These are phyloP conservation scores for Penicillium hesseltinei DNA, from an alignment of 2,329 filamentous ascomycete genomes.

Conservation along the genomic window DNA sequence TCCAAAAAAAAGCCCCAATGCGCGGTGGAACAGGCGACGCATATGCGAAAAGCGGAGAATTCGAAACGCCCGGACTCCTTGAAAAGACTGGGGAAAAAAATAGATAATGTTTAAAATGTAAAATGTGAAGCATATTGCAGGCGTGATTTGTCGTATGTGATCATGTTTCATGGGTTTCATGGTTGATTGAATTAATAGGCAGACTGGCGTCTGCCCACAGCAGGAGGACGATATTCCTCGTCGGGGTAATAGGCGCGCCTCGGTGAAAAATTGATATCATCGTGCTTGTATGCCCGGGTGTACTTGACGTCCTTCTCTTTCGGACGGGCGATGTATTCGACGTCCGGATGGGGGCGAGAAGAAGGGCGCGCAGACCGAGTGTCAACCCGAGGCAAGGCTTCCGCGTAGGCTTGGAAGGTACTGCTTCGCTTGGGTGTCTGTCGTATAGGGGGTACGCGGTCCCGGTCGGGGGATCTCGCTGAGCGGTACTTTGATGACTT, in stretches of 20 bases:
- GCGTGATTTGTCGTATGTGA: conserved; percentile 1
- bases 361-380: conserved; percentile 23
- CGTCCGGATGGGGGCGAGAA: conserved; percentile 22
- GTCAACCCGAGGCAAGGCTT: conserved; percentile 25
- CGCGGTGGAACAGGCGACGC: conserved; percentile 1
- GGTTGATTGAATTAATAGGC: conserved; percentile 18
- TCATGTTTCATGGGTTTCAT: conserved; percentile 3
- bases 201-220: conserved; percentile 28
- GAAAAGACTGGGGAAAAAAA: background rate
- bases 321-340: conserved; percentile 22
- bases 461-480: conserved; percentile 29
- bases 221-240: conserved; percentile 16
- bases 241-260: conserved; percentile 22
- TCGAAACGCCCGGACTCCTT: conserved; percentile 1
- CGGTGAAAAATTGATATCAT: conserved; percentile 22
- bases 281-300: conserved; percentile 27
- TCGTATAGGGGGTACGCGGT: conserved; percentile 21
- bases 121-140: background rate
- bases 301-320: conserved; percentile 32
- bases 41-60: conserved; percentile 9
- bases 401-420: conserved; percentile 29
- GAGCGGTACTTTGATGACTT: conserved; percentile 28
- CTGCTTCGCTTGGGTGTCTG: conserved; percentile 30
- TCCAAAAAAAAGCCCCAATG: conserved; percentile 14
- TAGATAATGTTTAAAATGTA: background rate